phyloP scores from a whole-genome alignment of 2,329 filamentous ascomycete genomes.

The Leptographium wingfieldii region DNA sequence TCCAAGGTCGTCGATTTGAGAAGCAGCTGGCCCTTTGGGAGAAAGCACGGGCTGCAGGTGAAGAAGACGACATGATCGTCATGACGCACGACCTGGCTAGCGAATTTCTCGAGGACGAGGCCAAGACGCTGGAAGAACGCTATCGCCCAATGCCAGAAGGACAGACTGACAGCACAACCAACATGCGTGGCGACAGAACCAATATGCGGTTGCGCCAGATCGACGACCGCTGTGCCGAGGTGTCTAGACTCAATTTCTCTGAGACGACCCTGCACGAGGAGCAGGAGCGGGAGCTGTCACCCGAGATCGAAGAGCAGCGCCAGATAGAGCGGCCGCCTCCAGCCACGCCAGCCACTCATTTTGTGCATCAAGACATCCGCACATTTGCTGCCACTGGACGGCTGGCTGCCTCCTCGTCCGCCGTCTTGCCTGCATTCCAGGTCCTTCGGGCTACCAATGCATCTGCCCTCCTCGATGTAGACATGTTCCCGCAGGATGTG shows the following conservation, averaged over 20 bases:
- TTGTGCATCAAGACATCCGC: no score
- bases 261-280: conserved; percentile 41
- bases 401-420: conserved; percentile 26
- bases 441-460: background rate
- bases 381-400: conserved; percentile 30
- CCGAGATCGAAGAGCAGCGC: conserved; percentile 49
- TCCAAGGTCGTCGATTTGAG: conserved; percentile 37
- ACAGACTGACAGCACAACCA: no score
- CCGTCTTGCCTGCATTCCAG: background rate
- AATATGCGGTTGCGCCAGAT: conserved; percentile 23
- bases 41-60: no score
- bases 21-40: conserved; percentile 15
- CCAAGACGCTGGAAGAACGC: conserved; percentile 34
- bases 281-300: conserved; percentile 54
- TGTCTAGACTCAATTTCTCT: no score
- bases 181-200: conserved; percentile 2
- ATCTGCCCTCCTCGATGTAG: background rate
- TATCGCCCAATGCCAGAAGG: conserved; percentile 28
- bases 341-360: background rate
- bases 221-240: conserved; percentile 14
- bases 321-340: conserved; percentile 39
- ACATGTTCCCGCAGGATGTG: conserved; percentile 24
- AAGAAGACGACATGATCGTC: background rate
- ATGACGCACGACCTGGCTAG: conserved; percentile 12
- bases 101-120: conserved; percentile 39